Percentiles rank a stretch among this genome's conserved stretches.
phyloP scores from a whole-genome alignment of 129 eudicot species.

The Arctium lappa region DNA sequence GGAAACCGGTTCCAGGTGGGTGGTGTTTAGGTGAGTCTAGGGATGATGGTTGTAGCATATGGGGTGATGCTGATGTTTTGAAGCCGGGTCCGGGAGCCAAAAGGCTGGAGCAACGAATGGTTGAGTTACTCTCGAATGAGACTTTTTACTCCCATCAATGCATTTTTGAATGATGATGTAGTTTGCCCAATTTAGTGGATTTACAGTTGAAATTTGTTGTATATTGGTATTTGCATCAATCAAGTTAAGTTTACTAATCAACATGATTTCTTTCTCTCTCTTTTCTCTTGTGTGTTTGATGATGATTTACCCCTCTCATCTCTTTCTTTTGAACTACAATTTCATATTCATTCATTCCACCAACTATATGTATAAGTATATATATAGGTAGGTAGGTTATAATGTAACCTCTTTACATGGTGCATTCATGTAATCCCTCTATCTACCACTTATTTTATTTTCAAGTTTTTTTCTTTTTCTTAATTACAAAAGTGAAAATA shows the following conservation, averaged over 20 bases:
- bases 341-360: not conserved
- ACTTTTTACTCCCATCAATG: conserved; percentile 55
- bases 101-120: conserved; percentile 58
- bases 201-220: conserved; percentile 22
- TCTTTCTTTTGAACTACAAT: no score
- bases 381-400: no score
- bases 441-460: no score
- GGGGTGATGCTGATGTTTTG: conserved; percentile 96
- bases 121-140: conserved; percentile 52
- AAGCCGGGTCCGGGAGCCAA: conserved; percentile 79
- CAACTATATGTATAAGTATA: no score
- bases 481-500: no score
- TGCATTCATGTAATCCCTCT: no score
- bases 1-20: conserved; percentile 85
- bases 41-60: conserved; percentile 45
- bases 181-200: not conserved
- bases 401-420: no score
- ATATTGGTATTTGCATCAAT: conserved; percentile 25
- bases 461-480: no score
- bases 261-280: not conserved
- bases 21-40: conserved; percentile 79
- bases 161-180: conserved; percentile 39
- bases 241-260: not conserved
- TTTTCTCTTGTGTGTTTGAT: not conserved
- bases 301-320: no score